Base-by-base conservation (phyloP, 805 yeast genomes). In the Spathaspora girioi region DNA sequence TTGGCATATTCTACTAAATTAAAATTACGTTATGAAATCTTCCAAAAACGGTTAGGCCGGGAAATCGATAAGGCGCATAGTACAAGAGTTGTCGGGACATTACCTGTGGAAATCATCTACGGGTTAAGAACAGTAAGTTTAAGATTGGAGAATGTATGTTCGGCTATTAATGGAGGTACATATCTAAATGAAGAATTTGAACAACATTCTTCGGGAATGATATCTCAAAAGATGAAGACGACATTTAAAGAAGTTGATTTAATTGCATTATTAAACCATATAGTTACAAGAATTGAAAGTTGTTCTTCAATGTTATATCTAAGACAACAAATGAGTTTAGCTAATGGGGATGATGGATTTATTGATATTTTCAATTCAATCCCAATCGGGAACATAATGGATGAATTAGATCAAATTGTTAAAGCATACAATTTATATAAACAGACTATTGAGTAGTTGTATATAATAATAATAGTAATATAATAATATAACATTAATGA, bases 1-100 rank as follows among this genome's bases (percentile, higher is more conserved):
- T 75, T 90, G 45, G 81, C 84, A 0, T 92, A 86, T 70, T 96
- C 98, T 1, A 73, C 75, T 50, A 73, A 76, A 26, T 70, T 92
- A 50, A 77, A 76, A 3, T 71, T 85, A 2, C 78, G 98, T 57
- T 78, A 78, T 67, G 81, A 79, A 49, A 62, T 73, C 12, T 64
- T 65, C 55, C 59, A 66, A 52, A 66, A 70, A 51, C 55, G 67
- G n/a, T 44, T 59, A 20, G 51, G 60, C 10, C 59, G 57, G 17
- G 55, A 54, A 18, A 62, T 57, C 27, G 58, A 54, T 9, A 49
- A 47, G 29, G 57, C 71, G 62, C 61, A 69, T 56, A 51, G 76
- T 66, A 72, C 61, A 3, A 57, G 74, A 43, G 51, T 73, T 2
- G 66, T 70, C 23, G 78, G 76, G 1, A 63, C 75, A 0, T 53